Base-by-base conservation (phyloP, 306 rosid genomes). In the Geum urbanum region DNA sequence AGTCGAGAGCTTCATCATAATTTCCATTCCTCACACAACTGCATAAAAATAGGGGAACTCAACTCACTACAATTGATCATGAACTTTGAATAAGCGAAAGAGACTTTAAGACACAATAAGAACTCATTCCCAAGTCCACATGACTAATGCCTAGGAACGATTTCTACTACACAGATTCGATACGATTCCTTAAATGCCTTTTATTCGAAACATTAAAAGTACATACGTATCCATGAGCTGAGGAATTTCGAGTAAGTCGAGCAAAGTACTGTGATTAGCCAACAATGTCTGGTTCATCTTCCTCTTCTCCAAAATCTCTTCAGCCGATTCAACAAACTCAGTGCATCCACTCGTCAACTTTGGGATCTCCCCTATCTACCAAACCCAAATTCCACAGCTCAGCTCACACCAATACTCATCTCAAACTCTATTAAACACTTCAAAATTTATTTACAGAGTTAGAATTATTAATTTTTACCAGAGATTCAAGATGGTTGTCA, bases 21-120 rank as follows among this genome's bases (percentile, higher is more conserved):
- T 94, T 94, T 78, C 97, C 99, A 86, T 94, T 94, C 76, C 96
- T 81, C 69, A 94, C 96, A 79, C 99, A 94, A 67, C 99, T 91
- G 86, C 80, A 77, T 58, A 78, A 71, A 78, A 71, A 51, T 27
- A 79, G 32, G 24, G 58, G 49, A 69, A 69, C 57, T 18, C 43
- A 49, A 15, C 15, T 67, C 57, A 49, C 22, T 19, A 8, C 27
- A 39, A 24, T 6, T 37, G 19, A 19, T 18, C 5, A 37, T 20
- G 11, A 72, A 56, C 24, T 71, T 59, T 47, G 18, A 45, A 46
- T 5, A 6, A 66, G 46, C 20, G n/a, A 10, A 49, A 49, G 0
- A 32, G 5, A 35, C 37, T 32, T 4, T 27, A 14, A 35, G 64
- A 9, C 20, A 16, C 4, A 59, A 59, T 18, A 60, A 35, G 39